Evolutionary conservation across 495 filamentous ascomycete species (phyloP).

Genomic region (Podospora appendiculata): DNA sequence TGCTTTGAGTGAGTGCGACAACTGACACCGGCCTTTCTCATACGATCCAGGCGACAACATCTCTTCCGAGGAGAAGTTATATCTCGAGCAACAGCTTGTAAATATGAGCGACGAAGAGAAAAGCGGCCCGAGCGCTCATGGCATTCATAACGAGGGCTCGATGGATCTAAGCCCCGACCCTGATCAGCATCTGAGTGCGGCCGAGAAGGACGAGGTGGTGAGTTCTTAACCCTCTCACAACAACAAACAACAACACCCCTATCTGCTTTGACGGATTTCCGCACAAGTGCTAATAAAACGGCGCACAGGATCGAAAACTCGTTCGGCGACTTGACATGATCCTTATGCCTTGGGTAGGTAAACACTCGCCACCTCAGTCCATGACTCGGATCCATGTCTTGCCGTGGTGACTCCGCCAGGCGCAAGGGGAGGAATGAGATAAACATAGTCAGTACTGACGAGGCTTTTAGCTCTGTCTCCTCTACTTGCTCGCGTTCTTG

Average conservation of each 20-base stretch:
- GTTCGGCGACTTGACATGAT: slow-evolving; percentile 62
- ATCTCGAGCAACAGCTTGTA: slow-evolving; percentile 1
- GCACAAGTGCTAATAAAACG: slow-evolving; percentile 1
- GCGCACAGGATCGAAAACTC: slow-evolving; percentile 53
- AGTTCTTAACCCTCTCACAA: slow-evolving; percentile 9
- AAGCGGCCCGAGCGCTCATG: slow-evolving; percentile 19
- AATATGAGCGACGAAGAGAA: slow-evolving; percentile 18
- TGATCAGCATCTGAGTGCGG: slow-evolving; percentile 58
- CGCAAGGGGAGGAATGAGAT: neutral
- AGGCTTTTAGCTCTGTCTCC: slow-evolving; percentile 54
- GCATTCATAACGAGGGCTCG: slow-evolving; percentile 17
- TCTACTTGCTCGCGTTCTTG: slow-evolving; percentile 81
- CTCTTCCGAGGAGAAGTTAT: neutral
- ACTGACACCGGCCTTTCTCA: neutral
- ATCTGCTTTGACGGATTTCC: neutral
- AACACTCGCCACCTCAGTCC: neutral
- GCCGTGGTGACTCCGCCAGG: neutral
- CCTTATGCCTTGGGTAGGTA: slow-evolving; percentile 63
- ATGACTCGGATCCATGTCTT: too few species aligned
- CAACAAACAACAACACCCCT: neutral
- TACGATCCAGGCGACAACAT: neutral
- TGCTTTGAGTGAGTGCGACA: too few species aligned
- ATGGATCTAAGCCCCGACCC: slow-evolving; percentile 41
- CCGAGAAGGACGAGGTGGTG: slow-evolving; percentile 62
- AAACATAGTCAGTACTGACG: neutral